These are phyloP conservation scores for Pezicula radicicola DNA, from an alignment of 2,329 filamentous ascomycete species.

Conservation along the genomic window DNA sequence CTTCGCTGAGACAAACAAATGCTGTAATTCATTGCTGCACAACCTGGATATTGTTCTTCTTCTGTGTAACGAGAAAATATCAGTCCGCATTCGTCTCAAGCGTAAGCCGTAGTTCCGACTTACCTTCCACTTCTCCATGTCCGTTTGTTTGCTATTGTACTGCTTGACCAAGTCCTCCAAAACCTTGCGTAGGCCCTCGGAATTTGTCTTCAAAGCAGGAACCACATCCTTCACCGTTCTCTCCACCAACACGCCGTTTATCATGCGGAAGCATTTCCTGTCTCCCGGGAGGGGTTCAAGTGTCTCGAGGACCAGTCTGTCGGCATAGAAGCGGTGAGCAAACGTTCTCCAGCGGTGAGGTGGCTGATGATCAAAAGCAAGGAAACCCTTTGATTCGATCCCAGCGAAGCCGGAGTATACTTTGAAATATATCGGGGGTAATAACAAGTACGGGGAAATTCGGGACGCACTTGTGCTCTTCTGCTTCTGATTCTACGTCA, in stretches of 20 bases:
- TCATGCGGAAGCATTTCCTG: conserved; percentile 97
- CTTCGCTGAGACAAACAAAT: conserved; percentile 6
- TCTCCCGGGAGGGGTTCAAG: conserved; percentile 77
- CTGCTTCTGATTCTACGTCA: conserved; percentile 93
- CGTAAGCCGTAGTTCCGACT: conserved; percentile 25
- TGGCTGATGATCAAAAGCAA: conserved; percentile 17
- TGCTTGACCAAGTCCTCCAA: conserved; percentile 93
- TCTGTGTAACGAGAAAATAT: conserved; percentile 46
- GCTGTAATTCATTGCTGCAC: conserved; percentile 62
- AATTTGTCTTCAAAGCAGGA: conserved; percentile 88
- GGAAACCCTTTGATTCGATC: conserved; percentile 7
- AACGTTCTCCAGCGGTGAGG: conserved; percentile 18
- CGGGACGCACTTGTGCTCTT: conserved; percentile 87
- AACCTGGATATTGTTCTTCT: conserved; percentile 86
- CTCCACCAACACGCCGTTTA: conserved; percentile 95
- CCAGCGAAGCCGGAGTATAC: background rate
- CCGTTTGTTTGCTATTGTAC: conserved; percentile 91
- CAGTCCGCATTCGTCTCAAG: background rate
- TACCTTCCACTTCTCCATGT: conserved; percentile 99
- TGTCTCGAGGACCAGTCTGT: conserved; percentile 90
- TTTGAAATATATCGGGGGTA: conserved; percentile 6
- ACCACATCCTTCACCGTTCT: conserved; percentile 90
- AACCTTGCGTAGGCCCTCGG: conserved; percentile 90
- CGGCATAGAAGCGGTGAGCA: conserved; percentile 35
- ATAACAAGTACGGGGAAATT: conserved; percentile 8